phyloP scores from a whole-genome alignment of 2,329 filamentous ascomycete genomes.

The Ramularia endophylla region DNA sequence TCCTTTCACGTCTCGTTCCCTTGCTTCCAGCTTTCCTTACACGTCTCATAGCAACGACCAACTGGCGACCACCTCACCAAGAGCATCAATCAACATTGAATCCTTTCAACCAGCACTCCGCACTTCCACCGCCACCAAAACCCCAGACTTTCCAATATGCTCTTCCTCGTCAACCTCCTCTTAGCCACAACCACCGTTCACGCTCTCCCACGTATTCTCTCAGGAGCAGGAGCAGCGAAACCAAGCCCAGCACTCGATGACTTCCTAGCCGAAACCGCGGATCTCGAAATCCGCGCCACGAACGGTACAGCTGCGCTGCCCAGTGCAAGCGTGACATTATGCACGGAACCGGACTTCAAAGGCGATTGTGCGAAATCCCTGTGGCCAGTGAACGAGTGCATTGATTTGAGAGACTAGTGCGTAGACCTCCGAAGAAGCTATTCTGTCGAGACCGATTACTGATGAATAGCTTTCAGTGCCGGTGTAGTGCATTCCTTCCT shows the following conservation, averaged over 20 bases:
- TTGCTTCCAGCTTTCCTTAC: too few relatives aligned
- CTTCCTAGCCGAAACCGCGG: constrained; percentile 3
- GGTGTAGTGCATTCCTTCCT: constrained; percentile 19
- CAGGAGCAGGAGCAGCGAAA: neutral
- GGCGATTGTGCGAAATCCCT: constrained; percentile 19
- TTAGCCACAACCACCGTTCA: neutral
- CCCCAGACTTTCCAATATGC: too few relatives aligned
- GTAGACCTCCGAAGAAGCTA: constrained; percentile 3
- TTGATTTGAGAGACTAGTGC: constrained; percentile 25
- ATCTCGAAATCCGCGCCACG: neutral
- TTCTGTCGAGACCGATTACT: neutral
- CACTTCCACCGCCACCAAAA: too few relatives aligned
- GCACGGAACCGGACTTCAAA: constrained; percentile 22
- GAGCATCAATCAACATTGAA: too few relatives aligned
- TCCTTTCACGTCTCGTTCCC: too few relatives aligned
- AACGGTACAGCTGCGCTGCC: neutral
- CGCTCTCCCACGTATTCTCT: neutral
- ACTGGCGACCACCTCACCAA: too few relatives aligned
- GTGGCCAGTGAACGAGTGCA: constrained; percentile 22
- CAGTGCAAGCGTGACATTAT: constrained; percentile 27
- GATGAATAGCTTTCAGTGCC: constrained; percentile 16
- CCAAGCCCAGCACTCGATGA: constrained; percentile 7
- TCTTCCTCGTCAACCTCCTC: neutral
- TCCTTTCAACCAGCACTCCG: too few relatives aligned
- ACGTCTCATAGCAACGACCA: too few relatives aligned